Base-by-base conservation (phyloP, 1,284 basidiomycete genomes). In the Hypsizygus ulmarius region DNA sequence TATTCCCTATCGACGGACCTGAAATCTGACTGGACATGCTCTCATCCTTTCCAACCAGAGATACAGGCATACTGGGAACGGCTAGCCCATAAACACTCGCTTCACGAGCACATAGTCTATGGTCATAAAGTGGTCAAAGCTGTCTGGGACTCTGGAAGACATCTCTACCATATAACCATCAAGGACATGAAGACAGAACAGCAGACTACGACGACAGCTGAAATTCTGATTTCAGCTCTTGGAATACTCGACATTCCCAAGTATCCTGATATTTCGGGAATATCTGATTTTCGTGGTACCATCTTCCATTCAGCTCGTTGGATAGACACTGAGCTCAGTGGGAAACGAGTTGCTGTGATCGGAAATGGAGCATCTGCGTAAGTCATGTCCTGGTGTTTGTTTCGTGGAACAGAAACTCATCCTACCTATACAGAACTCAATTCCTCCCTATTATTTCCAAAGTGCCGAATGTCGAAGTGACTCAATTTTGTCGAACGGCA, bases 341-440 rank as follows among this genome's bases (percentile, higher is more conserved):
- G 50, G 9, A 59, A 59, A 43, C 49, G 45, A 18, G 58, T 61
- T 12, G 59, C 58, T 21, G 54, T 61, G 15, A 56, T 61, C 46
- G 59, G 59, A 15, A 79, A 76, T 52, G 79, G 76, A 1, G 71
- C 75, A 14, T 76, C 75, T 33, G 73, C 70, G 61, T 78, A 67
- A 39, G 77, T 75, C 53, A 64, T 62, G n/a, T 19, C 64, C 64
- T 60, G 59, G 68, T n/a, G 54, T 55, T 58, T 51, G 58, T 2
- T 32, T 0, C 8, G 6, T 35, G 18, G 25, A 39, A 16, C 28
- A 19, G 32, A 8, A 30, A 32, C 7, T 29, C n/a, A 30, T 9
- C 25, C 15, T 14, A 8, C 9, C 32, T 15, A 37, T 35, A 16
- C 49, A 77, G 77, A 0, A 61, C 70, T 2, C 76, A 79, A 46